Conservation (phyloP, 495 filamentous ascomycete genomes). For the Evansstolkia leycettana region DNA sequence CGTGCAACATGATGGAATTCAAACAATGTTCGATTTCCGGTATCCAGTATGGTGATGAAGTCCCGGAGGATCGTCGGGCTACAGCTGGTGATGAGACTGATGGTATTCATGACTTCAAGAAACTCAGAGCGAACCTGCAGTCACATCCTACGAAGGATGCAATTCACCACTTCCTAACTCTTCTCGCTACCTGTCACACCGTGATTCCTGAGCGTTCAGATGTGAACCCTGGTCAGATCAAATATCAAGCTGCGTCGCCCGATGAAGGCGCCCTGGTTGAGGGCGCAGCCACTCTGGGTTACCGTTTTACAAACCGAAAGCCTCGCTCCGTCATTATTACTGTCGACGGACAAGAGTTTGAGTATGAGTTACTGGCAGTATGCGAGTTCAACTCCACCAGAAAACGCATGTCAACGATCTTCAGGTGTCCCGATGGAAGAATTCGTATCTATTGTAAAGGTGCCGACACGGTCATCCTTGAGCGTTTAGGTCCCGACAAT, state of each 20-base stretch:
- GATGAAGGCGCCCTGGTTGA: constrained; percentile 96
- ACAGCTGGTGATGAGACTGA: constrained; percentile 61
- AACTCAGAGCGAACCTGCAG: constrained; percentile 59
- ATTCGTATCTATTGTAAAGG: constrained; percentile 91
- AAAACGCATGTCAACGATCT: constrained; percentile 96
- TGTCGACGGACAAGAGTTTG: constrained; percentile 53
- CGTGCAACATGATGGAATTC: constrained; percentile 99
- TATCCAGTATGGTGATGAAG: constrained; percentile 85
- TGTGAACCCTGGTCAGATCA: constrained; percentile 67
- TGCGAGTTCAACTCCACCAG: constrained; percentile 98
- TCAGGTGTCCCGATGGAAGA: constrained; percentile 92
- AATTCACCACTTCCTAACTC: constrained; percentile 82
- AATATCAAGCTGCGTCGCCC: constrained; percentile 95
- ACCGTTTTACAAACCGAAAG: constrained; percentile 80
- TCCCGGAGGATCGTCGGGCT: constrained; percentile 82
- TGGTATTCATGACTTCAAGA: constrained; percentile 82
- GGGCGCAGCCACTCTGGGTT: constrained; percentile 75
- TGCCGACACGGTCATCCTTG: constrained; percentile 93
- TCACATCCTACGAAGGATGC: constrained; percentile 51
- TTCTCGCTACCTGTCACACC: constrained; percentile 89
- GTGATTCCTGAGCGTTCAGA: constrained; percentile 86
- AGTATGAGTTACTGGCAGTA: constrained; percentile 89
- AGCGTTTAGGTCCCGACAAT: constrained; percentile 68
- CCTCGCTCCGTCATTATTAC: constrained; percentile 75
- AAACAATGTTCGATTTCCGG: constrained; percentile 87